These are phyloP conservation scores for Limonium bicolor DNA, from an alignment of 148 eudicot genomes.

Conservation along the genomic window DNA sequence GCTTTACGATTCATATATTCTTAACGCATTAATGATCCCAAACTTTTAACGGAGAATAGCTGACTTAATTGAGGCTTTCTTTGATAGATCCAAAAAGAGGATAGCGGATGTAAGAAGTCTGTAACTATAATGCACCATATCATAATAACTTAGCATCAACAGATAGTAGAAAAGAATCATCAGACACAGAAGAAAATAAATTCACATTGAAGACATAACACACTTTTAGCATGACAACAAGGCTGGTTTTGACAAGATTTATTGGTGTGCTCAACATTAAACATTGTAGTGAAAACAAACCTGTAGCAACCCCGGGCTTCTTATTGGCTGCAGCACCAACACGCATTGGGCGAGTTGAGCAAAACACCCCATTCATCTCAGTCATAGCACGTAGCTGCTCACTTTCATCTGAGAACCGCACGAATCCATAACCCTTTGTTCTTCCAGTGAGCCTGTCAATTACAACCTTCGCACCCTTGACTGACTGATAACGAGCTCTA, in stretches of 20 bases:
- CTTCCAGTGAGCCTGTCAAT: conserved; percentile 71
- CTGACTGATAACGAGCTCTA: conserved; percentile 52
- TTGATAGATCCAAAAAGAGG: conserved; percentile 13
- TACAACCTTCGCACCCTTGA: conserved; percentile 89
- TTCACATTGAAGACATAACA: not conserved
- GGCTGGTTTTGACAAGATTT: not conserved
- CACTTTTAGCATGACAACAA: not conserved
- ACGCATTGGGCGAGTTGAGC: conserved; percentile 86
- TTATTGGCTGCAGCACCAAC: conserved; percentile 85
- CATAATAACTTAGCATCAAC: not conserved
- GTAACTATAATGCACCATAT: no score
- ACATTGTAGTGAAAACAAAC: conserved; percentile 8
- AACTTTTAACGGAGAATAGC: conserved; percentile 29
- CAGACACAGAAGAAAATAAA: not conserved
- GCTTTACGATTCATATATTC: conserved; percentile 19
- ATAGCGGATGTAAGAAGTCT: not conserved
- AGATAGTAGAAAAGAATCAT: not conserved
- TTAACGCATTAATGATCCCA: conserved; percentile 17
- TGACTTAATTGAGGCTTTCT: conserved; percentile 33
- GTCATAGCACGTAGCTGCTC: conserved; percentile 82
- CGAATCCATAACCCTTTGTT: conserved; percentile 92
- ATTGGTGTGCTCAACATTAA: not conserved
- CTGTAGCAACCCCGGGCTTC: conserved; percentile 36
- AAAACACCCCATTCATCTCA: conserved; percentile 83
- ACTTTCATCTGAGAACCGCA: conserved; percentile 72